Conservation (phyloP, 495 filamentous ascomycete genomes). For the Daldinia decipiens region DNA sequence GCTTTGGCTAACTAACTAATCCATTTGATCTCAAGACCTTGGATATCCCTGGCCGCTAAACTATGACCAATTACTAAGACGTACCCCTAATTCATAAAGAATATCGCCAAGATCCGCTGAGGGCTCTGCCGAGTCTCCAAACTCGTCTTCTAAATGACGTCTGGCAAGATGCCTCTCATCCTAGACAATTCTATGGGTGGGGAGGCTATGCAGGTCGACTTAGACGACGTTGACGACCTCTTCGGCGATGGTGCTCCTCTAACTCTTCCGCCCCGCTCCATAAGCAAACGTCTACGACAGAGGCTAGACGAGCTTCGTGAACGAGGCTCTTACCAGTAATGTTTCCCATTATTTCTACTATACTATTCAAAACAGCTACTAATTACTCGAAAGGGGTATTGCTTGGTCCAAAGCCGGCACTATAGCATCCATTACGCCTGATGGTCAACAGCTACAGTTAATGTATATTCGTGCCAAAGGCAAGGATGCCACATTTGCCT, state of each 20-base stretch:
- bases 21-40: background rate
- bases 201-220: constrained; percentile 70
- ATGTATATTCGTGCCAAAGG: constrained; percentile 76
- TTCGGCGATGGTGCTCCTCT: constrained; percentile 76
- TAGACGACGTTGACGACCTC: constrained; percentile 77
- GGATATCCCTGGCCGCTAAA: background rate
- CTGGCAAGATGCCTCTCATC: constrained; percentile 53
- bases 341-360: constrained; percentile 5
- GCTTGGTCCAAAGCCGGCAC: constrained; percentile 91
- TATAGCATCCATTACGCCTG: constrained; percentile 82
- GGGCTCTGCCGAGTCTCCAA: background rate
- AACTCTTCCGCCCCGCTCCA: constrained; percentile 60
- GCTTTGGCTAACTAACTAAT: too few species aligned
- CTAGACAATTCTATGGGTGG: constrained; percentile 47
- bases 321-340: constrained; percentile 85
- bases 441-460: constrained; percentile 73
- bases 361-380: constrained; percentile 14
- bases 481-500: constrained; percentile 77
- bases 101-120: background rate
- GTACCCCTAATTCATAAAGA: background rate
- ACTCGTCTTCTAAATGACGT: constrained; percentile 32
- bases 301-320: constrained; percentile 81
- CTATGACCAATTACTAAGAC: background rate
- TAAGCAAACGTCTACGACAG: constrained; percentile 73
- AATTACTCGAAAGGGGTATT: constrained; percentile 67